phyloP scores from a whole-genome alignment of 2,329 filamentous ascomycete species.

The Fusarium pseudoanthophilum region DNA sequence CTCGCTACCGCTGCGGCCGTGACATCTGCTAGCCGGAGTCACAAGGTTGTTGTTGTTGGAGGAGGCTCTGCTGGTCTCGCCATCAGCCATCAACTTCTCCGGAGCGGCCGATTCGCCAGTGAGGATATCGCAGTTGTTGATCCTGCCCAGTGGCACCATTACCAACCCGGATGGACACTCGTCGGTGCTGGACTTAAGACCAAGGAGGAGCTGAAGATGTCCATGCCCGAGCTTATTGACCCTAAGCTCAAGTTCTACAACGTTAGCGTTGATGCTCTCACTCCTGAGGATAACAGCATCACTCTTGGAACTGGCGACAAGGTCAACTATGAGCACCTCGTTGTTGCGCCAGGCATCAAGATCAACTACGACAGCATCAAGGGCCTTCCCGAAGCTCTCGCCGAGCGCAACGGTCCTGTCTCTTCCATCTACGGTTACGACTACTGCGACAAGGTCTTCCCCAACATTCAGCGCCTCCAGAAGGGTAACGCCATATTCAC shows the following conservation, averaged over 20 bases:
- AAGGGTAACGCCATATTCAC: slow-evolving; percentile 68
- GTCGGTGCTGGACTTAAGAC: slow-evolving; percentile 74
- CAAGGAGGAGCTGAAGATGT: slow-evolving; percentile 66
- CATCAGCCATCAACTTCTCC: slow-evolving; percentile 74
- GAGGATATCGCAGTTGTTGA: slow-evolving; percentile 74
- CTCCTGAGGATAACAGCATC: slow-evolving; percentile 66
- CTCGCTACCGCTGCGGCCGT: slow-evolving; percentile 30
- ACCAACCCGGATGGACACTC: slow-evolving; percentile 76
- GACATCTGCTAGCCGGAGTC: slow-evolving; percentile 47
- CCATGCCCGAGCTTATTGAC: slow-evolving; percentile 63
- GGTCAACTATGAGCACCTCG: slow-evolving; percentile 71
- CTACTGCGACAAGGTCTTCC: slow-evolving; percentile 63
- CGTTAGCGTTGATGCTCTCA: slow-evolving; percentile 59
- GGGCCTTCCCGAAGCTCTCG: slow-evolving; percentile 66
- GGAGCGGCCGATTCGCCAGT: slow-evolving; percentile 63
- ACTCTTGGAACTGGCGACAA: slow-evolving; percentile 65
- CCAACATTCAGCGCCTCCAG: slow-evolving; percentile 58
- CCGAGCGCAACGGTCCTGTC: slow-evolving; percentile 58
- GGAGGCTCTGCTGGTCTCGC: slow-evolving; percentile 73
- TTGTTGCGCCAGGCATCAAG: slow-evolving; percentile 69
- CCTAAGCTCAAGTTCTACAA: slow-evolving; percentile 71
- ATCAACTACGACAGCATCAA: slow-evolving; percentile 63
- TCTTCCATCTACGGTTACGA: slow-evolving; percentile 69
- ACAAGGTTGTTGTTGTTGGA: slow-evolving; percentile 75
- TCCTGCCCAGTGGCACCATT: slow-evolving; percentile 71